Conservation (phyloP, 805 yeast genomes). For the Kuraishia molischiana region DNA sequence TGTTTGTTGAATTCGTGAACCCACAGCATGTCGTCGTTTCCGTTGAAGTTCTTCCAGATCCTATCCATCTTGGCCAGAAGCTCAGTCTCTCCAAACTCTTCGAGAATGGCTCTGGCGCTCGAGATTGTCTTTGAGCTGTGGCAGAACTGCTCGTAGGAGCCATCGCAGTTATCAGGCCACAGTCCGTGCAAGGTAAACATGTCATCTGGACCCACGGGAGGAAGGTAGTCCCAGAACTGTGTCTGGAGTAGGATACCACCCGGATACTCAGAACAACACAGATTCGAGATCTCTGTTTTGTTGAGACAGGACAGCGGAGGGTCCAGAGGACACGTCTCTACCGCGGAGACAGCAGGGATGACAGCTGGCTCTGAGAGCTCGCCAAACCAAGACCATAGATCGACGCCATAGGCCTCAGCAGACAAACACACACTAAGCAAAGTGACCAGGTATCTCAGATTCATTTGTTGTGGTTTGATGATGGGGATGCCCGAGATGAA, state of each 20-base stretch:
- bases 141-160: constrained; percentile 75
- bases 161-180: constrained; percentile 87
- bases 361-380: no score
- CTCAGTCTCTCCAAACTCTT: constrained; percentile 34
- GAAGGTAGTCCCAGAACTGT: constrained; percentile 88
- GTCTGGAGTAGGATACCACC: constrained; percentile 80
- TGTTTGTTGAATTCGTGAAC: constrained; percentile 90
- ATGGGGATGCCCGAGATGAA: no score
- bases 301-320: constrained; percentile 55
- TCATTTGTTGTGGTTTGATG: no score
- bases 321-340: constrained; percentile 38
- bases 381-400: no score
- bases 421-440: no score
- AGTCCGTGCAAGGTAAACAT: constrained; percentile 76
- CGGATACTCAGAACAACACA: constrained; percentile 81
- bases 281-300: constrained; percentile 39
- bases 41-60: constrained; percentile 69
- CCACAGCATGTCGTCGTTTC: constrained; percentile 69
- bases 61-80: constrained; percentile 46
- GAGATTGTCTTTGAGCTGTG: constrained; percentile 45
- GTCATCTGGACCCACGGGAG: constrained; percentile 62
- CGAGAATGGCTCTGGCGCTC: constrained; percentile 36
- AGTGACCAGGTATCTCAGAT: no score
- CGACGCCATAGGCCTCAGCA: no score
- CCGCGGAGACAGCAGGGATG: background rate